Percentiles rank a stretch among this genome's conserved stretches.
phyloP scores from a whole-genome alignment of 2,329 filamentous ascomycete genomes.

The Clarireedia paspali region DNA sequence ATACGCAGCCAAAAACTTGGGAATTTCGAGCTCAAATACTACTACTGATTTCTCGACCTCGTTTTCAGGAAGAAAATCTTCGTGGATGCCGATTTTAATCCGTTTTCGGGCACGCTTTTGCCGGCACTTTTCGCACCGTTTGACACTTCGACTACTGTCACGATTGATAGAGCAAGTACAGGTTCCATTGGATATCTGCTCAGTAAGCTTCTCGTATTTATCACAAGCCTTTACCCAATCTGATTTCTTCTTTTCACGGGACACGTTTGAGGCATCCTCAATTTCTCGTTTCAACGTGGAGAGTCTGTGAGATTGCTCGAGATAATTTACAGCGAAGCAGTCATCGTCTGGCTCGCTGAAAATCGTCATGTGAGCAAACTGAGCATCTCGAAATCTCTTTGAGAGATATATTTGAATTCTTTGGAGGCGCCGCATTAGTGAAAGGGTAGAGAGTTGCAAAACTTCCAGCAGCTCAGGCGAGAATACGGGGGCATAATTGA shows the following conservation, averaged over 20 bases:
- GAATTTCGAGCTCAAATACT: constrained; percentile 45
- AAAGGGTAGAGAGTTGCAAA: no score
- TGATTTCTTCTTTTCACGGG: constrained; percentile 30
- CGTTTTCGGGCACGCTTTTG: no score
- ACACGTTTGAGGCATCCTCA: constrained; percentile 24
- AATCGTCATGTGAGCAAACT: no score
- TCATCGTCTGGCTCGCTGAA: no score
- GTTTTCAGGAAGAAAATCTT: constrained; percentile 40
- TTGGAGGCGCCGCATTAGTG: no score
- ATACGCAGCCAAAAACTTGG: constrained; percentile 39
- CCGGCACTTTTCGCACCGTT: constrained; percentile 38
- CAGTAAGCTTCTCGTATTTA: constrained; percentile 32
- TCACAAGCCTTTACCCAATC: constrained; percentile 32
- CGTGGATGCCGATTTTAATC: constrained; percentile 31
- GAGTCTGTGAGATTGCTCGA: constrained; percentile 14
- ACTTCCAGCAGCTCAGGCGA: no score
- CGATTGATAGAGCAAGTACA: no score
- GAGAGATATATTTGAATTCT: no score
- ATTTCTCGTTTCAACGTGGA: constrained; percentile 24
- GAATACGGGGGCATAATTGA: no score
- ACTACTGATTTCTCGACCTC: constrained; percentile 33
- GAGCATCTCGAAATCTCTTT: no score
- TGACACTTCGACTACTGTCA: constrained; percentile 21
- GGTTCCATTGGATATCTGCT: constrained; percentile 22
- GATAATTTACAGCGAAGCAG: no score